A percentile compares a stretch with the other conserved stretches of the same genome.
These are phyloP conservation scores for Lineolata rhizophorae DNA, from an alignment of 495 filamentous ascomycete species.

Conservation along the genomic window DNA sequence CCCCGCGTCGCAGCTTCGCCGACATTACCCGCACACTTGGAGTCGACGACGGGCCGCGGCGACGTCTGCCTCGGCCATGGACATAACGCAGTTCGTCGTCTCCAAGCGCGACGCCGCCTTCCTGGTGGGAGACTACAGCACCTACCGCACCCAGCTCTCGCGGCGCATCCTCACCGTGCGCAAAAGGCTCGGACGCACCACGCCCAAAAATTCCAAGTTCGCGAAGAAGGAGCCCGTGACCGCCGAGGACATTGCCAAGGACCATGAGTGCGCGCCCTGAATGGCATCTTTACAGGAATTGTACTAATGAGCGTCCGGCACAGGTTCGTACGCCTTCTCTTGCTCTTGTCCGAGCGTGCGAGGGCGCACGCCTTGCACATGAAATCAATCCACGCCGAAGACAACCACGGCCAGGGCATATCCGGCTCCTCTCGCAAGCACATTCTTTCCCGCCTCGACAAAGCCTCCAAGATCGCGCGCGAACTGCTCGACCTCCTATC, in stretches of 20 bases:
- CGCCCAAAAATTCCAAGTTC: slow-evolving; percentile 69
- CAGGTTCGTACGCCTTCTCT: slow-evolving; percentile 58
- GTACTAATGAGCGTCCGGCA: neutral
- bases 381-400: slow-evolving; percentile 63
- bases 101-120: slow-evolving; percentile 58
- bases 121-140: slow-evolving; percentile 70
- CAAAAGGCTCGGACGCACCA: slow-evolving; percentile 63
- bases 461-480: slow-evolving; percentile 49
- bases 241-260: slow-evolving; percentile 49
- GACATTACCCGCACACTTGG: neutral
- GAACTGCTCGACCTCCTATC: slow-evolving; percentile 43
- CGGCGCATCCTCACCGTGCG: slow-evolving; percentile 64
- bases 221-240: slow-evolving; percentile 46
- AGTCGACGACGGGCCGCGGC: neutral
- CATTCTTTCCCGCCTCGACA: slow-evolving; percentile 67
- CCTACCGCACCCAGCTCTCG: slow-evolving; percentile 60
- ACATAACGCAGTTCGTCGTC: slow-evolving; percentile 70
- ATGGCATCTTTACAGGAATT: neutral
- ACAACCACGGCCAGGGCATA: slow-evolving; percentile 44
- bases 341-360: slow-evolving; percentile 74
- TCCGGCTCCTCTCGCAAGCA: slow-evolving; percentile 62
- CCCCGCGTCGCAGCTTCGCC: neutral
- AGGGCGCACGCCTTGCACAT: slow-evolving; percentile 95
- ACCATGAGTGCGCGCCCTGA: slow-evolving; percentile 37
- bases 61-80: slow-evolving; percentile 33